Percentiles rank a stretch among this genome's conserved stretches.
Conservation (phyloP, 1,284 basidiomycete genomes). For the Apiotrichum montevideense region DNA sequence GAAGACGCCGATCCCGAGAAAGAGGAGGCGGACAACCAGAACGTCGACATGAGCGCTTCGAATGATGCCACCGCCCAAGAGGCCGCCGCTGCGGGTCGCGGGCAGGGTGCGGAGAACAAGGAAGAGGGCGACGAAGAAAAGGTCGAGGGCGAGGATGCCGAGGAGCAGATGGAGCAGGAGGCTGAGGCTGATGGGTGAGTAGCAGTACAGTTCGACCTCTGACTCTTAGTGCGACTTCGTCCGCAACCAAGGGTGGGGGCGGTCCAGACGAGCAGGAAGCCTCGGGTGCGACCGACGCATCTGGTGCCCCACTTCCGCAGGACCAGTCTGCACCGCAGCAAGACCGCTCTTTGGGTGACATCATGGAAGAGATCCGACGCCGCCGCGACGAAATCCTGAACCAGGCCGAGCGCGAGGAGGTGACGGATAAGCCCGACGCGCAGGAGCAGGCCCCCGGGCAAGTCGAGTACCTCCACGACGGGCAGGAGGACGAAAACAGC, state of each 20-base stretch:
- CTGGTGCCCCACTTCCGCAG: slow-evolving; percentile 36
- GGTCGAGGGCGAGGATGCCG: slow-evolving; percentile 27
- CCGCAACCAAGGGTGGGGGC: slow-evolving; percentile 26
- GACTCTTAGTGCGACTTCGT: slow-evolving; percentile 20
- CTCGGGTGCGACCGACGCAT: slow-evolving; percentile 37
- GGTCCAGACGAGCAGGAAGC: slow-evolving; percentile 35
- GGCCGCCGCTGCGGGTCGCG: slow-evolving; percentile 37
- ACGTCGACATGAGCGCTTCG: slow-evolving; percentile 36
- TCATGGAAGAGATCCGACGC: slow-evolving; percentile 74
- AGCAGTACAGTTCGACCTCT: slow-evolving; percentile 5
- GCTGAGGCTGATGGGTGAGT: slow-evolving; percentile 29
- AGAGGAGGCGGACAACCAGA: slow-evolving; percentile 31
- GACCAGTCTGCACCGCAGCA: slow-evolving; percentile 52
- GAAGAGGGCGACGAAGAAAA: slow-evolving; percentile 34
- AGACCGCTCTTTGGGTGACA: slow-evolving; percentile 77
- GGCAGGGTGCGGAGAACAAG: slow-evolving; percentile 25
- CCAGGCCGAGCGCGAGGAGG: slow-evolving; percentile 47
- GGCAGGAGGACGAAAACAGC: slow-evolving; percentile 61
- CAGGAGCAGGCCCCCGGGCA: slow-evolving; percentile 53
- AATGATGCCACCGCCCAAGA: slow-evolving; percentile 36
- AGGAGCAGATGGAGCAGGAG: slow-evolving; percentile 26
- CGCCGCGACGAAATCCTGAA: slow-evolving; percentile 79
- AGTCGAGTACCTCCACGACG: slow-evolving; percentile 75
- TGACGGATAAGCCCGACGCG: slow-evolving; percentile 34
- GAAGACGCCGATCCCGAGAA: slow-evolving; percentile 37